A percentile compares a stretch with the other conserved stretches of the same genome.
phyloP scores from a whole-genome alignment of 2,329 filamentous ascomycete species.

The Elsinoe fawcettii region DNA sequence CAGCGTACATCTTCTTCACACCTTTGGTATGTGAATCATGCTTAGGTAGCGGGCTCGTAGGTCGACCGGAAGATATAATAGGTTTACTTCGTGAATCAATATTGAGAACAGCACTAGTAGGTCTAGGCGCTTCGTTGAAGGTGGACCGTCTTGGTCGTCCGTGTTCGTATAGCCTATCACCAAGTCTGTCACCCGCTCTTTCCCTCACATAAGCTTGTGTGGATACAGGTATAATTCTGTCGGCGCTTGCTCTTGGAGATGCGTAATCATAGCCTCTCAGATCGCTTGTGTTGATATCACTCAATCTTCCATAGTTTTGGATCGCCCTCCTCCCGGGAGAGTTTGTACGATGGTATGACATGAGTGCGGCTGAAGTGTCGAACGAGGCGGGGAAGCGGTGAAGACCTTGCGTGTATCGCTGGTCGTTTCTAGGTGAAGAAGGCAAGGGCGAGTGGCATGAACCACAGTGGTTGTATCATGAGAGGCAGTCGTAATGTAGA shows the following conservation, averaged over 20 bases:
- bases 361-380: background rate
- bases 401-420: background rate
- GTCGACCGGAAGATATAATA: conserved; percentile 29
- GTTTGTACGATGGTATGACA: conserved; percentile 23
- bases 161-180: conserved; percentile 36
- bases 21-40: conserved; percentile 26
- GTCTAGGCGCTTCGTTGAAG: conserved; percentile 32
- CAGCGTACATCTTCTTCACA: conserved; percentile 44
- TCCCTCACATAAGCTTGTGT: conserved; percentile 30
- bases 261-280: conserved; percentile 22
- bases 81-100: conserved; percentile 29
- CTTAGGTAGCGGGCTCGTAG: conserved; percentile 36
- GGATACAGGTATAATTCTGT: conserved; percentile 32
- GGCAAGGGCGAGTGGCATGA: background rate
- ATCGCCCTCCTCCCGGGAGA: conserved; percentile 31
- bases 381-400: conserved; percentile 8
- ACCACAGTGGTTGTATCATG: conserved; percentile 4
- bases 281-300: conserved; percentile 25
- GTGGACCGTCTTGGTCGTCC: conserved; percentile 41
- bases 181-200: conserved; percentile 19
- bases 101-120: conserved; percentile 20
- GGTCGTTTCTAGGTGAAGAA: background rate
- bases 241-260: conserved; percentile 28
- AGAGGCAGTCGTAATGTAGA: conserved; percentile 10
- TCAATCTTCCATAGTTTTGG: conserved; percentile 27